A percentile compares a stretch with the other conserved stretches of the same genome.
Evolutionary conservation across 2,329 filamentous ascomycete genomes (phyloP).

Genomic region (Colletotrichum echinochloae): DNA sequence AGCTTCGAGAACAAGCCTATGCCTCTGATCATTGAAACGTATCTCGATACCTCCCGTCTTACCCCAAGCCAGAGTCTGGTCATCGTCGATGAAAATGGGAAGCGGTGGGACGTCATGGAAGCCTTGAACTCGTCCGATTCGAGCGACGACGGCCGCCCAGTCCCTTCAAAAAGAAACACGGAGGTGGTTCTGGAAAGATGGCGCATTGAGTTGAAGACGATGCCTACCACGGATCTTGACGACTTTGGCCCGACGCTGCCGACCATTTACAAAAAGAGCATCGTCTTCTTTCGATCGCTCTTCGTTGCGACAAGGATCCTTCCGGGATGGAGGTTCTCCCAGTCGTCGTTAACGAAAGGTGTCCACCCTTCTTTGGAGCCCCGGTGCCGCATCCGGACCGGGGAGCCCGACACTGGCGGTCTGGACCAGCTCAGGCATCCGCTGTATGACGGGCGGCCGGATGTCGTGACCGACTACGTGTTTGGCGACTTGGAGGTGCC

Average conservation of each 20-base stretch:
- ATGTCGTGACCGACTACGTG: slow-evolving; percentile 79
- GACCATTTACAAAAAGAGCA: slow-evolving; percentile 96
- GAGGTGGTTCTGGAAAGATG: slow-evolving; percentile 92
- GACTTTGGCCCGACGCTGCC: slow-evolving; percentile 77
- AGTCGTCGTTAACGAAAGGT: slow-evolving; percentile 78
- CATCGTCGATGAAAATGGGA: slow-evolving; percentile 87
- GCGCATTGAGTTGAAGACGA: slow-evolving; percentile 83
- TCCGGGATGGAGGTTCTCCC: slow-evolving; percentile 86
- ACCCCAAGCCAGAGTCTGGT: slow-evolving; percentile 89
- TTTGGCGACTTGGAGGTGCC: slow-evolving; percentile 90
- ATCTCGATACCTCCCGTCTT: slow-evolving; percentile 82
- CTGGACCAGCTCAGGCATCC: slow-evolving; percentile 79
- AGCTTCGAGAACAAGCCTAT: slow-evolving; percentile 78
- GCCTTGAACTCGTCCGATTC: slow-evolving; percentile 76
- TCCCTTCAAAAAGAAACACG: slow-evolving; percentile 61
- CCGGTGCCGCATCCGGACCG: slow-evolving; percentile 82
- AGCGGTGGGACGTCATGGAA: slow-evolving; percentile 92
- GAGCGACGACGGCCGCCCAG: slow-evolving; percentile 56
- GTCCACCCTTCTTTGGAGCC: slow-evolving; percentile 76
- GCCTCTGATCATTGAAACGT: slow-evolving; percentile 90
- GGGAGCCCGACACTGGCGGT: slow-evolving; percentile 64
- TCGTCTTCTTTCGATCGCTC: slow-evolving; percentile 91
- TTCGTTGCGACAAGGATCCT: slow-evolving; percentile 85
- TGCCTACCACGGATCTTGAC: slow-evolving; percentile 59
- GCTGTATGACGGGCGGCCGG: slow-evolving; percentile 71